phyloP scores from a whole-genome alignment of 495 filamentous ascomycete genomes.

The Trichoderma gamsii region DNA sequence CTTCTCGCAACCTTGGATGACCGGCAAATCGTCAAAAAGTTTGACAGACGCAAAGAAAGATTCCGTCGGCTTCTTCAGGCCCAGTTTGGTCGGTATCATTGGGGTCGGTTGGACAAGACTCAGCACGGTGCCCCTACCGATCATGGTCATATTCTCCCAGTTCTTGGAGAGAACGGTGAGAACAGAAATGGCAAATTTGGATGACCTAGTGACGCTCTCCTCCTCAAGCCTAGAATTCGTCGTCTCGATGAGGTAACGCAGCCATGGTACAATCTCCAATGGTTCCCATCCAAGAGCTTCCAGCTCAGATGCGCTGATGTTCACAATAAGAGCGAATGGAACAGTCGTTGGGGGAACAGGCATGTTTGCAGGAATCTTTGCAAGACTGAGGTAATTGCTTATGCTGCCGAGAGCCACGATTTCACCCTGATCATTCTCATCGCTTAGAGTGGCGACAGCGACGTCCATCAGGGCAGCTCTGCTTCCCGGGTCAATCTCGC shows the following conservation, averaged over 20 bases:
- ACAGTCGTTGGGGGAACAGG: conserved; percentile 79
- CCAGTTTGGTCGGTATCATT: conserved; percentile 83
- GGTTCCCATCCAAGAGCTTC: conserved; percentile 78
- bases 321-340: conserved; percentile 65
- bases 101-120: conserved; percentile 57
- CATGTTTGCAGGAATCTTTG: conserved; percentile 71
- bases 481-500: conserved; percentile 58
- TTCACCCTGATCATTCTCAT: conserved; percentile 51
- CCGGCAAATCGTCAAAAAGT: conserved; percentile 87
- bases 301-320: conserved; percentile 53
- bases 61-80: conserved; percentile 81
- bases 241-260: conserved; percentile 66
- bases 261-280: conserved; percentile 74
- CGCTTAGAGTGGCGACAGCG: conserved; percentile 70
- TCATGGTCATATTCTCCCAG: conserved; percentile 68
- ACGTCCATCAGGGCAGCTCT: conserved; percentile 65
- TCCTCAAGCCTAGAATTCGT: conserved; percentile 35
- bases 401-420: conserved; percentile 74
- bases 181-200: conserved; percentile 74
- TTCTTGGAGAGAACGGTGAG: conserved; percentile 75
- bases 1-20: conserved; percentile 61
- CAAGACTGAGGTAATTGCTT: conserved; percentile 62
- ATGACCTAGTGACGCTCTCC: conserved; percentile 55
- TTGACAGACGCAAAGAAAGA: conserved; percentile 91
- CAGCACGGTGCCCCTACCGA: conserved; percentile 59